Conservation (phyloP, 1,284 basidiomycete species). For the Spongispora temasekensis region DNA sequence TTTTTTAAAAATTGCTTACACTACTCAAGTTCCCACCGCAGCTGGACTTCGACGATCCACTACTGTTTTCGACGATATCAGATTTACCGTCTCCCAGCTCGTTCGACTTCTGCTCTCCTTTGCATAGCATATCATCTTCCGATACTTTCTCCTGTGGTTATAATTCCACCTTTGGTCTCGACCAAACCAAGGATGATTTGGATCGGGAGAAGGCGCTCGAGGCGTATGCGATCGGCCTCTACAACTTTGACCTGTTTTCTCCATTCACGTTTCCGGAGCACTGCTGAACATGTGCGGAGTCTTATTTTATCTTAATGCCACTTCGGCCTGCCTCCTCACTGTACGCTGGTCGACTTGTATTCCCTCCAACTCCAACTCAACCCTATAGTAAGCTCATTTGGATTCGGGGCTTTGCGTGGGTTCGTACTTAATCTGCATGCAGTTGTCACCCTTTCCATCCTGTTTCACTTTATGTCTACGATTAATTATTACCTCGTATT, state of each 20-base stretch:
- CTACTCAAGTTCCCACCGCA: not conserved
- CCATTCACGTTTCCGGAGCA: conserved; percentile 21
- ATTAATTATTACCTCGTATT: too few species aligned
- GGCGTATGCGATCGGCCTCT: conserved; percentile 32
- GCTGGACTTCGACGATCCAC: conserved; percentile 4
- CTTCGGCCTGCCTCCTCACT: too few species aligned
- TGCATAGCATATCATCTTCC: not conserved
- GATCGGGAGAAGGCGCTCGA: conserved; percentile 32
- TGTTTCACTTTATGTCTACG: too few species aligned
- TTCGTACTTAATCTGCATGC: too few species aligned
- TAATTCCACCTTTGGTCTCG: conserved; percentile 4
- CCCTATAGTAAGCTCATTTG: too few species aligned
- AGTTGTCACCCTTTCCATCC: too few species aligned
- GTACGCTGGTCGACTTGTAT: too few species aligned
- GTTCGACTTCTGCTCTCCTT: conserved; percentile 4
- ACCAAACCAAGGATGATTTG: conserved; percentile 15
- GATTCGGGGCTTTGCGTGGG: too few species aligned
- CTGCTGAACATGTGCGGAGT: conserved; percentile 14
- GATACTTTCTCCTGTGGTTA: conserved; percentile 1
- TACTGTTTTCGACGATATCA: conserved; percentile 1
- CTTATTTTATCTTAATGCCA: too few species aligned
- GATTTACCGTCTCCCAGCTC: conserved; percentile 1
- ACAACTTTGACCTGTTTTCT: conserved; percentile 32
- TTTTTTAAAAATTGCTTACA: not conserved
- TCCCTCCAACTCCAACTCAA: too few species aligned